Conservation (phyloP, 805 yeast species). For the Kuraishia cidri region DNA sequence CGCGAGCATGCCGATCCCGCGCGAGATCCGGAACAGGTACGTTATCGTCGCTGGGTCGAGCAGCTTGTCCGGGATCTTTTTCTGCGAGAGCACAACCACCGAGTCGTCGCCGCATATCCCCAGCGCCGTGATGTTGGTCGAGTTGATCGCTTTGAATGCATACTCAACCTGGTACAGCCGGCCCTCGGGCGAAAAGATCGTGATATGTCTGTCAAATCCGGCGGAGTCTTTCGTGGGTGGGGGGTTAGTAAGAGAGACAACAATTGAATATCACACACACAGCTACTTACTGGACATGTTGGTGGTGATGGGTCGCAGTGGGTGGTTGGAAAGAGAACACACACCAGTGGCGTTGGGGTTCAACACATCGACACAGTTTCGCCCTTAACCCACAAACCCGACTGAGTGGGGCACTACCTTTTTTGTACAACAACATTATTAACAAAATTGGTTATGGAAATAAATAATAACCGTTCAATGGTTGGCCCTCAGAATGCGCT, state of each 20-base stretch:
- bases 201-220: constrained; percentile 98
- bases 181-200: constrained; percentile 98
- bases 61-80: constrained; percentile 92
- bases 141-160: constrained; percentile 94
- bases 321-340: no score
- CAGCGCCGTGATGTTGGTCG: constrained; percentile 82
- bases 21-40: constrained; percentile 76
- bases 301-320: no score
- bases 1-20: constrained; percentile 78
- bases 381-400: no score
- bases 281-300: constrained; percentile 1
- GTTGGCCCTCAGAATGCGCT: constrained; percentile 27
- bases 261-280: no score
- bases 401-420: no score
- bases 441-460: no score
- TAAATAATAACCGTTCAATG: constrained; percentile 20
- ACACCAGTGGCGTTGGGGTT: no score
- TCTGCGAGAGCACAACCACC: constrained; percentile 85
- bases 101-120: constrained; percentile 84
- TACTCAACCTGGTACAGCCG: constrained; percentile 96
- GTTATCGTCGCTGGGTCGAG: constrained; percentile 83
- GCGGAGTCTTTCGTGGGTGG: constrained; percentile 46
- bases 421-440: no score
- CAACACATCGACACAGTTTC: no score
- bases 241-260: background rate